Percentiles rank a stretch among this genome's conserved stretches.
Evolutionary conservation across 139 green algal species (phyloP).

Genomic region (Chlorella sp.): DNA sequence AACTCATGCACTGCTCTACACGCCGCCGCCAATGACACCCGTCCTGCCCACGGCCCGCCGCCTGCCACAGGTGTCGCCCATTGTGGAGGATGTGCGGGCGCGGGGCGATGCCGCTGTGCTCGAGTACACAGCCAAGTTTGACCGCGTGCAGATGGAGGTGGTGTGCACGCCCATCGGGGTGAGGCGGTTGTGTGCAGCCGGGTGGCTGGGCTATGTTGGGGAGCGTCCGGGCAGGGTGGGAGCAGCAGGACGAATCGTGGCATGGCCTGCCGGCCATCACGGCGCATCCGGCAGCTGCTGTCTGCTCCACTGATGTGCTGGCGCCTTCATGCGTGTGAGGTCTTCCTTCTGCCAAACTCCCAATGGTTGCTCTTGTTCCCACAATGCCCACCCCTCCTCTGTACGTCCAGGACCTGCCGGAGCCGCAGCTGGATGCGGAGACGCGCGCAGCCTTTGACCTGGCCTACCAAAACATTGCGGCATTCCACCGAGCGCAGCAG

Average conservation of each 20-base stretch:
- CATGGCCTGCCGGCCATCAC: no score
- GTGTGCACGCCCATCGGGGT: constrained; percentile 85
- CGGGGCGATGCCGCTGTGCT: constrained; percentile 91
- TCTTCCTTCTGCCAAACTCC: no score
- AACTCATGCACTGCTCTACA: no score
- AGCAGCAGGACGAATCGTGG: no score
- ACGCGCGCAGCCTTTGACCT: constrained; percentile 89
- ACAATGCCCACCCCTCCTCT: no score
- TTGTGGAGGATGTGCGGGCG: constrained; percentile 85
- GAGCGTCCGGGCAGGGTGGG: no score
- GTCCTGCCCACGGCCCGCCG: background rate
- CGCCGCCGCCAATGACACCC: no score
- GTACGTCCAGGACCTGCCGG: constrained; percentile 70
- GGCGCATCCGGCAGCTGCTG: background rate
- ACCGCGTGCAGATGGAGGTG: constrained; percentile 71
- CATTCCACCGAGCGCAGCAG: constrained; percentile 94
- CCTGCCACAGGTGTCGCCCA: constrained; percentile 81
- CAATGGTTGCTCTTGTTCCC: no score
- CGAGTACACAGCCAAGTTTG: constrained; percentile 93
- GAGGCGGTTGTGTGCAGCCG: background rate
- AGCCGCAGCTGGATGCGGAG: constrained; percentile 75
- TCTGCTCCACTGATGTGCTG: background rate
- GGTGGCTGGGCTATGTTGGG: background rate
- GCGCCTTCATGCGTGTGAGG: background rate
- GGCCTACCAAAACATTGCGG: constrained; percentile 93